Evolutionary conservation across 495 filamentous ascomycete species (phyloP).

Genomic region (Symbiotaphrina buchneri): DNA sequence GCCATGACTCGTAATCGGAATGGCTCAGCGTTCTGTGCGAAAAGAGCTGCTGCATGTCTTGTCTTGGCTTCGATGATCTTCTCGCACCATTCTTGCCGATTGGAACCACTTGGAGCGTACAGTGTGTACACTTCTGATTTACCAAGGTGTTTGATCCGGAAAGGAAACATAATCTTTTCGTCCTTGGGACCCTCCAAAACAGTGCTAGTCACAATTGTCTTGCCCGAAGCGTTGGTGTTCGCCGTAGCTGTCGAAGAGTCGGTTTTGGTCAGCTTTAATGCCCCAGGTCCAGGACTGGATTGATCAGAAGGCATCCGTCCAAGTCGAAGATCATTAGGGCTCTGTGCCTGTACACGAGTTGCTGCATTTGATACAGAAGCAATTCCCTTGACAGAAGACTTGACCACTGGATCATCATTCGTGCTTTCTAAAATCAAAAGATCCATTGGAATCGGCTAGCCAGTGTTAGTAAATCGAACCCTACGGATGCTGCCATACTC

Average conservation of each 20-base stretch:
- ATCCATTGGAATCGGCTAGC: constrained; percentile 86
- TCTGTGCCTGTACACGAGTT: constrained; percentile 17
- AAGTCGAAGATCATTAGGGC: constrained; percentile 9
- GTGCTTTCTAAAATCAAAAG: constrained; percentile 77
- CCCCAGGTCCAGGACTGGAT: constrained; percentile 26
- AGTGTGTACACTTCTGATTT: constrained; percentile 63
- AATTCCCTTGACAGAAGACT: constrained; percentile 57
- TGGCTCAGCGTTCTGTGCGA: constrained; percentile 86
- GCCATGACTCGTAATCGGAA: constrained; percentile 85
- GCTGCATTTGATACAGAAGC: constrained; percentile 36
- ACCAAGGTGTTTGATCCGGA: constrained; percentile 92
- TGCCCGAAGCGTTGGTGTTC: constrained; percentile 16
- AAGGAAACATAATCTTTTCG: constrained; percentile 76
- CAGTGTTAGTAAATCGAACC: constrained; percentile 3
- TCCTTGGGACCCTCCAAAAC: constrained; percentile 31
- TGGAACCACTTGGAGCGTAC: constrained; percentile 51
- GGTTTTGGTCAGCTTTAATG: constrained; percentile 44
- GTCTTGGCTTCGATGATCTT: constrained; percentile 92
- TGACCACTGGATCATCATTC: constrained; percentile 74
- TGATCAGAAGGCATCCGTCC: constrained; percentile 24
- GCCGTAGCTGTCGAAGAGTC: constrained; percentile 23
- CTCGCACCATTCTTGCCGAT: constrained; percentile 71
- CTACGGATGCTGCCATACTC: constrained; percentile 11
- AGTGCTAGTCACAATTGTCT: constrained; percentile 25
- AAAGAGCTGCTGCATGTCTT: constrained; percentile 66